phyloP scores from a whole-genome alignment of 148 eudicot species.

The Silene latifolia region DNA sequence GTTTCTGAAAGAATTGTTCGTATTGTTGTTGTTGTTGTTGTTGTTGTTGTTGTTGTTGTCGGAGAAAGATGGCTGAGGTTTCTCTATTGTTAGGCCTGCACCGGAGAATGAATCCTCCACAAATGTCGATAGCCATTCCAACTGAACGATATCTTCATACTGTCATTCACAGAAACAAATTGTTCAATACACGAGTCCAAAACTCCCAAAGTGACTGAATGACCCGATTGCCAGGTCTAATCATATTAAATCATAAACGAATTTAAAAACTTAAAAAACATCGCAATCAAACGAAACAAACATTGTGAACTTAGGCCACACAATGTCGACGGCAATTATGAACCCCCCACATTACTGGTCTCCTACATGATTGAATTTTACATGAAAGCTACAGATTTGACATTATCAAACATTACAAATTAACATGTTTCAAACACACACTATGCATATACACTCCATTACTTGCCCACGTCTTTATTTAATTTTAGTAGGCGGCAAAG shows the following conservation, averaged over 20 bases:
- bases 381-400: neutral
- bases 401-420: too few species aligned
- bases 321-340: neutral
- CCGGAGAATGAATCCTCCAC: conserved; percentile 88
- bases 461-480: neutral
- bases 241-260: neutral
- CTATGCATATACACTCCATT: neutral
- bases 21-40: neutral
- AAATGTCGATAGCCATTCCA: conserved; percentile 93
- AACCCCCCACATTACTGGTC: neutral
- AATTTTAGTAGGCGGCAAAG: neutral
- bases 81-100: conserved; percentile 55
- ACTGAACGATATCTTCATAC: conserved; percentile 88
- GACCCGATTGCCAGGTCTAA: neutral
- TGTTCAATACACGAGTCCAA: neutral
- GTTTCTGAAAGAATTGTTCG: conserved; percentile 31
- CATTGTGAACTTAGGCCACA: neutral
- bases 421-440: too few species aligned
- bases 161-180: conserved; percentile 24
- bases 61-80: conserved; percentile 26
- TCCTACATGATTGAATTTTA: neutral
- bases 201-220: neutral
- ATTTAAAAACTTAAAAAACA: too few species aligned
- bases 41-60: conserved; percentile 22
- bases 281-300: neutral